phyloP scores from a whole-genome alignment of 192 early-diverging fungal species.

The Linnemannia elongata region DNA sequence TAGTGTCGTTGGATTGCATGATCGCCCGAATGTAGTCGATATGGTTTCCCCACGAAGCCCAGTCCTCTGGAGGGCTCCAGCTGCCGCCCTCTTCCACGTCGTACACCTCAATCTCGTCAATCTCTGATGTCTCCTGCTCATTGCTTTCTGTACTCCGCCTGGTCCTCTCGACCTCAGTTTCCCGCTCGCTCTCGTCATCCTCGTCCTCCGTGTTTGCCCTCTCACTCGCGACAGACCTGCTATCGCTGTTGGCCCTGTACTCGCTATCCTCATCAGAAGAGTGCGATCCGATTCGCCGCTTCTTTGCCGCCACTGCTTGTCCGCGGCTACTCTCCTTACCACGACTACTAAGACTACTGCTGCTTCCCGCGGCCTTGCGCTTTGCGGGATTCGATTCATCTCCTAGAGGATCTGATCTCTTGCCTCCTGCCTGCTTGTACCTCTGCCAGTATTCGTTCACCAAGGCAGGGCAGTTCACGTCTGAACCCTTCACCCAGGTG shows the following conservation, averaged over 20 bases:
- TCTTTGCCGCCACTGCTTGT: not conserved
- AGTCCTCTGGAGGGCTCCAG: slow-evolving; percentile 24
- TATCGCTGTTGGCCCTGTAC: not conserved
- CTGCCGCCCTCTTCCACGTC: not conserved
- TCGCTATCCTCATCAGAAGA: not conserved
- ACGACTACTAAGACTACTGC: not conserved
- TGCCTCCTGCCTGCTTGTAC: slow-evolving; percentile 25
- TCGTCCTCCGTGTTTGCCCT: too few relatives aligned
- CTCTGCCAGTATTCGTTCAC: slow-evolving; percentile 30
- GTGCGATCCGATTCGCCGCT: not conserved
- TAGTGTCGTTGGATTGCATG: not conserved
- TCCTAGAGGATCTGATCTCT: slow-evolving; percentile 17
- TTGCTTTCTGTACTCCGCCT: not conserved
- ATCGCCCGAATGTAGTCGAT: slow-evolving; percentile 24
- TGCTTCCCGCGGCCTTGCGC: not conserved
- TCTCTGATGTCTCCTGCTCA: not conserved
- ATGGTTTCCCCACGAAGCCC: slow-evolving; percentile 42
- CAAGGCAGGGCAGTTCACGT: slow-evolving; percentile 17
- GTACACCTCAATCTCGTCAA: not conserved
- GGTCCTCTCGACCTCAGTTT: not conserved
- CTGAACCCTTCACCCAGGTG: slow-evolving; percentile 42
- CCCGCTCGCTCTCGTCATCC: too few relatives aligned
- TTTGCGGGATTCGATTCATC: not conserved
- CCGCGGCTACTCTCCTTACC: not conserved
- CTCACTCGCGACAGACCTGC: not conserved